Conservation (phyloP, 2,329 filamentous ascomycete species). For the Rhinocladiella similis region DNA sequence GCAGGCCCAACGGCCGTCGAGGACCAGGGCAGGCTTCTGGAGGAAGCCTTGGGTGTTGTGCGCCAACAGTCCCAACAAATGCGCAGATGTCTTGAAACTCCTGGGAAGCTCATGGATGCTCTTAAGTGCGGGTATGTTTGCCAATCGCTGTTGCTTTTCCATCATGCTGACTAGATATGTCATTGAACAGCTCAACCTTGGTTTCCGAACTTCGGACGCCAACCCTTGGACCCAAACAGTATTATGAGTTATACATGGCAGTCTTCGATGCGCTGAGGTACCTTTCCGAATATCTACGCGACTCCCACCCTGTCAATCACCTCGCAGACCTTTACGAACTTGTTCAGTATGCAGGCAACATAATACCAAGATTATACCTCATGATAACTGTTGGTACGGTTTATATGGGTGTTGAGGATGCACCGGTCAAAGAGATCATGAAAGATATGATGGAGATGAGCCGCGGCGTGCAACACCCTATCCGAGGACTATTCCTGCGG, state of each 20-base stretch:
- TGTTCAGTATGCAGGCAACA: slow-evolving; percentile 97
- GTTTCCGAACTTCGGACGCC: slow-evolving; percentile 98
- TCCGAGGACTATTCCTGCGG: slow-evolving; percentile 88
- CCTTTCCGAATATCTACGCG: slow-evolving; percentile 91
- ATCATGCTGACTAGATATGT: slow-evolving; percentile 29
- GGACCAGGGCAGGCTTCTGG: slow-evolving; percentile 87
- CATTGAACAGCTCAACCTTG: slow-evolving; percentile 74
- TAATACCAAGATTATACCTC: slow-evolving; percentile 91
- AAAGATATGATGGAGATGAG: slow-evolving; percentile 99
- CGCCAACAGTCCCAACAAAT: slow-evolving; percentile 95
- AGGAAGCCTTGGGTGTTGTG: slow-evolving; percentile 94
- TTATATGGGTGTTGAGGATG: slow-evolving; percentile 98
- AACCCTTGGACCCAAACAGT: slow-evolving; percentile 97
- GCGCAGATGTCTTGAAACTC: slow-evolving; percentile 95
- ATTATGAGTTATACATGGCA: slow-evolving; percentile 99
- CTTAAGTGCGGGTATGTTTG: slow-evolving; percentile 92
- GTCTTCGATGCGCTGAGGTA: slow-evolving; percentile 97
- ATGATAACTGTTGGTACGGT: slow-evolving; percentile 99
- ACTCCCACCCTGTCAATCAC: slow-evolving; percentile 97
- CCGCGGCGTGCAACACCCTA: slow-evolving; percentile 92
- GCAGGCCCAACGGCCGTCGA: slow-evolving; percentile 58
- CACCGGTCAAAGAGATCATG: slow-evolving; percentile 99
- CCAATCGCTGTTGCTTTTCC: slow-evolving; percentile 7
- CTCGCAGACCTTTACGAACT: slow-evolving; percentile 97
- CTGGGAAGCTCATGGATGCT: slow-evolving; percentile 98